phyloP scores from a whole-genome alignment of 2,329 filamentous ascomycete genomes.

The Leptographium galeiforme region DNA sequence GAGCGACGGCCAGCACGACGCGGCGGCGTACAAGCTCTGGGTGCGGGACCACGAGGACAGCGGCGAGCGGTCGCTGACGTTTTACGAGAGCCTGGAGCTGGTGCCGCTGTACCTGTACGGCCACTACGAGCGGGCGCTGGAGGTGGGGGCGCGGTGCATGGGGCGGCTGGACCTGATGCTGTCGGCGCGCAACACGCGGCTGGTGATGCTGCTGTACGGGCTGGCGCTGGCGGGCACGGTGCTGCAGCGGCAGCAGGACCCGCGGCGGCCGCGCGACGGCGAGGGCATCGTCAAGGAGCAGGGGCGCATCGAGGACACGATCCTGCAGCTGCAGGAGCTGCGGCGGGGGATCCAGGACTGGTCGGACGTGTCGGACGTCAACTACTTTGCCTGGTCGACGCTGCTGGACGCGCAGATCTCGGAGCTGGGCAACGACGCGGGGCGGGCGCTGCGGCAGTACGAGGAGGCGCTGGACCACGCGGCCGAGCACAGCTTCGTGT shows the following conservation, averaged over 20 bases:
- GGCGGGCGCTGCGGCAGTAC: constrained; percentile 47
- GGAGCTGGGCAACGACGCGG: constrained; percentile 46
- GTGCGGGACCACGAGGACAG: constrained; percentile 36
- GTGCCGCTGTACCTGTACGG: constrained; percentile 50
- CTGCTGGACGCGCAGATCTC: constrained; percentile 55
- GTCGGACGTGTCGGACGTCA: constrained; percentile 50
- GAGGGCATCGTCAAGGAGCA: constrained; percentile 23
- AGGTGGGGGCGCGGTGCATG: constrained; percentile 38
- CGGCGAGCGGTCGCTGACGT: constrained; percentile 48
- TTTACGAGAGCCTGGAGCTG: constrained; percentile 57
- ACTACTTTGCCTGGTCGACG: constrained; percentile 57
- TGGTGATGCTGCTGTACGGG: constrained; percentile 47
- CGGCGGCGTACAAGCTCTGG: constrained; percentile 46
- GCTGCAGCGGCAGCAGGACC: constrained; percentile 34
- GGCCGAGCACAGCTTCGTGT: constrained; percentile 48
- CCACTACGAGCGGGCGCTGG: constrained; percentile 45
- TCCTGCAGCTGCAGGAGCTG: constrained; percentile 39
- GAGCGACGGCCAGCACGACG: constrained; percentile 53
- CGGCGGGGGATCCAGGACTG: constrained; percentile 51
- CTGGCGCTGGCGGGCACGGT: constrained; percentile 40
- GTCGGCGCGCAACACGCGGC: constrained; percentile 44
- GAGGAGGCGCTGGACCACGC: constrained; percentile 62
- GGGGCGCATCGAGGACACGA: constrained; percentile 25
- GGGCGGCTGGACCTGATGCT: constrained; percentile 37
- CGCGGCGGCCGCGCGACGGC: constrained; percentile 21